These are phyloP conservation scores for Phytophthora idaei DNA, from an alignment of 352 stramenopile genomes.

Conservation along the genomic window DNA sequence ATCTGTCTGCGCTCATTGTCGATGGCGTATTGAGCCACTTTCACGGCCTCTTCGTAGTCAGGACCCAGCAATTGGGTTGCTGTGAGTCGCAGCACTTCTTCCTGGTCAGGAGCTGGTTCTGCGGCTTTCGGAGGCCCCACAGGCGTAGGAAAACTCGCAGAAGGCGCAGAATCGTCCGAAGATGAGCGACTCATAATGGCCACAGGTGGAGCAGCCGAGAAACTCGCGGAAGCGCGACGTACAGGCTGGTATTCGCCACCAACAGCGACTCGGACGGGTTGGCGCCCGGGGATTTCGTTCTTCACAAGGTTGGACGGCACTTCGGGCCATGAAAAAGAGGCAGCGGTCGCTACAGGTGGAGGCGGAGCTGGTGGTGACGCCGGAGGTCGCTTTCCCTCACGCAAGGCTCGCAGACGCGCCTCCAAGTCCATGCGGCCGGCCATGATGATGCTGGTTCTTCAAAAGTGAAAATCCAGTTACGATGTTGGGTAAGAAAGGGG, in stretches of 20 bases:
- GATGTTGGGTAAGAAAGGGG: not conserved
- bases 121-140: not conserved
- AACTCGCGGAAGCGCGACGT: slow-evolving; percentile 17
- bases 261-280: slow-evolving; percentile 15
- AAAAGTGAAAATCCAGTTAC: slow-evolving; percentile 14
- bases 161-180: slow-evolving; percentile 5
- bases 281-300: slow-evolving; percentile 2
- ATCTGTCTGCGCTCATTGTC: slow-evolving; percentile 67
- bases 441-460: slow-evolving; percentile 22
- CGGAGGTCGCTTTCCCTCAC: slow-evolving; percentile 34
- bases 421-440: slow-evolving; percentile 56
- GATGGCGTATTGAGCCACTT: slow-evolving; percentile 71
- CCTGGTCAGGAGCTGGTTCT: slow-evolving; percentile 8
- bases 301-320: slow-evolving; percentile 22
- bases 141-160: slow-evolving; percentile 8
- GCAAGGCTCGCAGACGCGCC: slow-evolving; percentile 60
- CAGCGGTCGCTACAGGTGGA: slow-evolving; percentile 2
- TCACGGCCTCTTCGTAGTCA: slow-evolving; percentile 67
- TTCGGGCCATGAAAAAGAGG: slow-evolving; percentile 33
- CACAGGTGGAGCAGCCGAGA: slow-evolving; percentile 18
- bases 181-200: slow-evolving; percentile 22
- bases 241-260: slow-evolving; percentile 3
- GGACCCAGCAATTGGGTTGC: slow-evolving; percentile 51
- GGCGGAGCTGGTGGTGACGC: slow-evolving; percentile 6
- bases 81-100: slow-evolving; percentile 33